Evolutionary conservation across 495 filamentous ascomycete genomes (phyloP).

Genomic region (Penicillium cinerascens): DNA sequence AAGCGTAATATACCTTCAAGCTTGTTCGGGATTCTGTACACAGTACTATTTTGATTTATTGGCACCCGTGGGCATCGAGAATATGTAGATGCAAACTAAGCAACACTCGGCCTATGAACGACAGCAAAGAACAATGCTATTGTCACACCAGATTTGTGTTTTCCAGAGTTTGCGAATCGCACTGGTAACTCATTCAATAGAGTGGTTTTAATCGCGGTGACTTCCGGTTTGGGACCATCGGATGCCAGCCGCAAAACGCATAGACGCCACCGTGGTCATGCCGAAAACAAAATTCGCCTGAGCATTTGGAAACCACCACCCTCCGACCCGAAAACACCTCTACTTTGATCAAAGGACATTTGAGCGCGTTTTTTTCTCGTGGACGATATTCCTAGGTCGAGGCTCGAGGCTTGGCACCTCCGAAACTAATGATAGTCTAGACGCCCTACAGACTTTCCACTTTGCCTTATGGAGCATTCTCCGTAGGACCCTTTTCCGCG

Average conservation of each 20-base stretch:
- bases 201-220: too few species aligned
- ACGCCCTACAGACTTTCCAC: not conserved
- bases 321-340: not conserved
- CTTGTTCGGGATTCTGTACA: too few species aligned
- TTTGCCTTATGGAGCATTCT: conserved; percentile 4
- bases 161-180: too few species aligned
- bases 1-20: not conserved
- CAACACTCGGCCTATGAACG: too few species aligned
- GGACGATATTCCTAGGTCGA: not conserved
- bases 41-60: too few species aligned
- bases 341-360: not conserved
- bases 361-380: not conserved
- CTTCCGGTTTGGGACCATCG: too few species aligned
- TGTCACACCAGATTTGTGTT: too few species aligned
- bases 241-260: not conserved
- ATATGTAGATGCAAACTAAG: too few species aligned
- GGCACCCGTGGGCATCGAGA: too few species aligned
- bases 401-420: not conserved
- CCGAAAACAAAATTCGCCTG: not conserved
- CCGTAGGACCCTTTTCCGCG: conserved; percentile 13
- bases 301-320: not conserved
- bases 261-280: not conserved
- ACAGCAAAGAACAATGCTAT: too few species aligned
- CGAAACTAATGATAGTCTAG: not conserved
- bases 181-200: too few species aligned